These are phyloP conservation scores for Dryas drummondii DNA, from an alignment of 306 rosid genomes.

Conservation along the genomic window DNA sequence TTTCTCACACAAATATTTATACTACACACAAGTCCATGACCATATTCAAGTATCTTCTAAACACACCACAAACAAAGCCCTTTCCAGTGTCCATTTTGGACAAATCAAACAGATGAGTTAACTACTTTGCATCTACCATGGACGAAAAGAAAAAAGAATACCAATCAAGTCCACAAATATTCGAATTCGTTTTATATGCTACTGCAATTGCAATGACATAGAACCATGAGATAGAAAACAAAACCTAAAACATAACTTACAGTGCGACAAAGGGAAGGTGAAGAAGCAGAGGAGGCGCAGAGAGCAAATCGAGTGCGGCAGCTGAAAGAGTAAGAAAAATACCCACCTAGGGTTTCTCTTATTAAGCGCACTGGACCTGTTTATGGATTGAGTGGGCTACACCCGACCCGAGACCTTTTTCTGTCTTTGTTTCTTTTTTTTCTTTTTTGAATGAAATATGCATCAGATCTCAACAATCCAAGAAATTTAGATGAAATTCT, in stretches of 20 bases:
- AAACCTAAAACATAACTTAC: not conserved
- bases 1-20: not conserved
- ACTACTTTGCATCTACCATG: too few species aligned
- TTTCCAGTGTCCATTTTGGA: not conserved
- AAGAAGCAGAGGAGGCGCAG: not conserved
- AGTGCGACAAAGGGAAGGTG: not conserved
- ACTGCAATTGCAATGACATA: not conserved
- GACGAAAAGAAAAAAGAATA: too few species aligned
- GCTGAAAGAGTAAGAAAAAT: not conserved
- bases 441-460: too few species aligned
- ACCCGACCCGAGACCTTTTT: too few species aligned
- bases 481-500: too few species aligned
- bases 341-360: constrained; percentile 2
- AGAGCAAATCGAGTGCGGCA: not conserved
- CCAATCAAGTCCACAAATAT: not conserved
- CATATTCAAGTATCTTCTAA: not conserved
- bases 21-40: not conserved
- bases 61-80: not conserved
- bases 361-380: not conserved
- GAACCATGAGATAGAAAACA: not conserved
- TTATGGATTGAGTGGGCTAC: not conserved
- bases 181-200: not conserved
- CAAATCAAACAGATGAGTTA: too few species aligned
- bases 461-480: too few species aligned
- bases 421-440: too few species aligned